A percentile compares a stretch with the other conserved stretches of the same genome.
Conservation (phyloP, 306 rosid species). For the Abrus pulchellus region DNA sequence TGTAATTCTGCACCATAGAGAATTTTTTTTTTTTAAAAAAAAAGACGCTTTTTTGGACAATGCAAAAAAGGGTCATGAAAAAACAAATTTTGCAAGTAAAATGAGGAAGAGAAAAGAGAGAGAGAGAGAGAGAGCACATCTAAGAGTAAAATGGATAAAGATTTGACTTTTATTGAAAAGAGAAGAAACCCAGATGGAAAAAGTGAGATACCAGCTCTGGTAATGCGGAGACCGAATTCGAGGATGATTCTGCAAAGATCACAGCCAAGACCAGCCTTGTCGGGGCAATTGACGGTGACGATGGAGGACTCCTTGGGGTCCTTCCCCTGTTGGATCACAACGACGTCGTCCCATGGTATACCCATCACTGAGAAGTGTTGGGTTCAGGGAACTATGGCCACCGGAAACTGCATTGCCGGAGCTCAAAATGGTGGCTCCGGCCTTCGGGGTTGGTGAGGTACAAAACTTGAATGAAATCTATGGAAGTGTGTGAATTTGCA, state of each 20-base stretch:
- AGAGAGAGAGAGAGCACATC: too few relatives aligned
- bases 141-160: not conserved
- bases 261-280: slow-evolving; percentile 86
- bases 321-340: slow-evolving; percentile 64
- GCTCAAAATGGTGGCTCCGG: slow-evolving; percentile 48
- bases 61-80: not conserved
- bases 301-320: slow-evolving; percentile 56
- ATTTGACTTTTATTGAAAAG: not conserved
- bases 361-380: slow-evolving; percentile 59
- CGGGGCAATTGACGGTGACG: slow-evolving; percentile 85
- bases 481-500: not conserved
- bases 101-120: not conserved
- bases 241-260: slow-evolving; percentile 77
- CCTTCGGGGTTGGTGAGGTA: not conserved
- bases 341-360: slow-evolving; percentile 70
- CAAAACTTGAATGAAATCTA: not conserved
- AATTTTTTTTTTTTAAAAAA: not conserved
- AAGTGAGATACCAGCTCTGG: slow-evolving; percentile 65
- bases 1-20: not conserved
- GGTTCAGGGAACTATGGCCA: slow-evolving; percentile 3
- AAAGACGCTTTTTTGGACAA: not conserved
- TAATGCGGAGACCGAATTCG: slow-evolving; percentile 75
- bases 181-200: slow-evolving; percentile 23
- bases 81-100: not conserved
- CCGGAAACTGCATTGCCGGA: slow-evolving; percentile 47